Base-by-base conservation (phyloP, 495 filamentous ascomycete genomes). In the Aspergillus saccharolyticus region DNA sequence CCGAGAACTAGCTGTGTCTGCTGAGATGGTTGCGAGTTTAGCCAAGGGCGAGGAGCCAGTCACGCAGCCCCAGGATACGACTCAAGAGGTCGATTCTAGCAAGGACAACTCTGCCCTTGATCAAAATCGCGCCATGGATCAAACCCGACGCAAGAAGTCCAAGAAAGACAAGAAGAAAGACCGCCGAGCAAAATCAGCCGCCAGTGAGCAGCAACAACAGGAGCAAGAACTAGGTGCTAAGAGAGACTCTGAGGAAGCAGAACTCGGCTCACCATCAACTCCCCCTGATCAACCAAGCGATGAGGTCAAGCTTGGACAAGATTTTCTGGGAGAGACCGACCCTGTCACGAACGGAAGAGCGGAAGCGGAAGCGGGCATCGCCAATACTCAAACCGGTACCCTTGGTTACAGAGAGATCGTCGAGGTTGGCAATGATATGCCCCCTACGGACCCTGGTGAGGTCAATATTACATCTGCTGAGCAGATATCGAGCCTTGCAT, bases 81-180 rank as follows among this genome's bases (percentile, higher is more conserved):
- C 50, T 15, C 30, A 55, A 12, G 61, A 63, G 1, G 17, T 50
- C 10, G 44, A 60, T 46, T 44, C 52, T 8, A 14, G 10, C 9
- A 55, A 61, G 44, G 51, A 42, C 28, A 17, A 33, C 49, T 43
- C 47, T 20, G 19, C 53, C n/a, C 55, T 53, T 39, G 20, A 30
- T 10, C 63, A 63, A 50, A 43, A 54, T 42, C n/a, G n/a, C n/a
- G n/a, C n/a, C n/a, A n/a, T n/a, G n/a, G n/a, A n/a, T n/a, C n/a
- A n/a, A n/a, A n/a, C 45, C 8, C 57, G 64, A 51, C 28, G 55
- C 1, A 33, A 64, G 43, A 15, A 54, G 28, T 45, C 63, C 5
- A 59, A 74, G 54, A 74, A 72, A 49, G 63, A 74, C 20, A 69
- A 66, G 59, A 70, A 70, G 44, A 67, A 71, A 42, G 58, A 70